Percentiles rank a stretch among this genome's conserved stretches.
phyloP scores from a whole-genome alignment of 768 basidiomycete species.

The Mycena filopes region DNA sequence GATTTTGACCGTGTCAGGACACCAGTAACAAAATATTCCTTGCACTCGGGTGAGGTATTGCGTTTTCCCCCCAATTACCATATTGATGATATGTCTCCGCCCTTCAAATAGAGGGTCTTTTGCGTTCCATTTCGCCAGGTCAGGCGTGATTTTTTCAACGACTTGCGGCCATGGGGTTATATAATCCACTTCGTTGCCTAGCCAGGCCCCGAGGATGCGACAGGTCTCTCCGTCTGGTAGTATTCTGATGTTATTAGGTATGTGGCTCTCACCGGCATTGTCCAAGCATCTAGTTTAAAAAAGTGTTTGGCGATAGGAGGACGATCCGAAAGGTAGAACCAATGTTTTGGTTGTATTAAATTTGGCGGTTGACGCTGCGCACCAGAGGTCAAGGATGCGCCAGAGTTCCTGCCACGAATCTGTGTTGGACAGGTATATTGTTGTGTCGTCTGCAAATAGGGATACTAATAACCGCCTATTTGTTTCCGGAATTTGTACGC shows the following conservation, averaged over 20 bases:
- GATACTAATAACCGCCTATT: background rate
- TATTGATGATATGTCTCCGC: background rate
- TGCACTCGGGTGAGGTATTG: too few species aligned
- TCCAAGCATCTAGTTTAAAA: background rate
- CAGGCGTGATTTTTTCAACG: background rate
- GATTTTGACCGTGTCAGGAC: too few species aligned
- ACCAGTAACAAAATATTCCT: too few species aligned
- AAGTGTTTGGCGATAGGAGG: background rate
- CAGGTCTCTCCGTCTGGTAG: background rate
- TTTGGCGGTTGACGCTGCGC: background rate
- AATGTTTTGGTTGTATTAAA: background rate
- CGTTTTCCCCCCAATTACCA: too few species aligned
- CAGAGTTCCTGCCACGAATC: background rate
- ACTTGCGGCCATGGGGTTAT: background rate
- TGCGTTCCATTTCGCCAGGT: background rate
- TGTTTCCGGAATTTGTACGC: background rate
- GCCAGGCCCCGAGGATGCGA: background rate
- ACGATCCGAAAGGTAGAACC: background rate
- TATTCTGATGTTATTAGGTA: background rate
- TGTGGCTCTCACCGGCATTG: background rate
- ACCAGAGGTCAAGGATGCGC: background rate
- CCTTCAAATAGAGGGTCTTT: background rate
- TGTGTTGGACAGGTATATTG: background rate
- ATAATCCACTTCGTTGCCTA: background rate
- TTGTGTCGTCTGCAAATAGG: constrained; percentile 1